These are phyloP conservation scores for Cyclocybe cylindracea DNA, from an alignment of 768 basidiomycete species.

Conservation along the genomic window DNA sequence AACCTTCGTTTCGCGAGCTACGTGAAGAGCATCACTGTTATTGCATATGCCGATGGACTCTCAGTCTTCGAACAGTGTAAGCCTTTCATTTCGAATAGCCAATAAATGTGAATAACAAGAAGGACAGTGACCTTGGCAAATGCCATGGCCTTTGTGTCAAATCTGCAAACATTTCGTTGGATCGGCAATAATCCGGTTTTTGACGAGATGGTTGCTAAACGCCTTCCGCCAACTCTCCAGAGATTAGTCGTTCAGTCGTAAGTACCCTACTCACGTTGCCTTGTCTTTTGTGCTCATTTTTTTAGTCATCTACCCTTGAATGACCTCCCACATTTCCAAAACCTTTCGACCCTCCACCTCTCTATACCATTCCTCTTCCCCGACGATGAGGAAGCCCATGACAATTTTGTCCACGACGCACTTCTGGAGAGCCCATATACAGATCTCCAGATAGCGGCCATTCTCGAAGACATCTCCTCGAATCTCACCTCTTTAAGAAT, in stretches of 20 bases:
- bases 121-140: conserved; percentile 34
- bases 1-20: conserved; percentile 33
- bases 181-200: conserved; percentile 33
- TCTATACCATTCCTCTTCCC: conserved; percentile 35
- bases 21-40: conserved; percentile 36
- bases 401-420: conserved; percentile 16
- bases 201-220: conserved; percentile 24
- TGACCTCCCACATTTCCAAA: conserved; percentile 25
- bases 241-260: conserved; percentile 32
- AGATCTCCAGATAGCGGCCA: conserved; percentile 7
- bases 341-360: conserved; percentile 25
- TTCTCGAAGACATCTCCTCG: conserved; percentile 16
- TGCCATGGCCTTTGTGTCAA: conserved; percentile 27
- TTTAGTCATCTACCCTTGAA: conserved; percentile 24
- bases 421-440: conserved; percentile 8
- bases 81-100: conserved; percentile 1
- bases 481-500: conserved; percentile 25
- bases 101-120: neutral
- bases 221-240: conserved; percentile 28
- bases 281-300: conserved; percentile 12
- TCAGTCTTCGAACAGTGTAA: conserved; percentile 38
- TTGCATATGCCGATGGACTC: conserved; percentile 34
- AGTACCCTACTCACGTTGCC: conserved; percentile 4
- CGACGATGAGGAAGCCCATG: conserved; percentile 30
- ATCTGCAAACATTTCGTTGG: conserved; percentile 39